Conservation (phyloP, 495 filamentous ascomycete species). For the Thermothielavioides terrestris region DNA sequence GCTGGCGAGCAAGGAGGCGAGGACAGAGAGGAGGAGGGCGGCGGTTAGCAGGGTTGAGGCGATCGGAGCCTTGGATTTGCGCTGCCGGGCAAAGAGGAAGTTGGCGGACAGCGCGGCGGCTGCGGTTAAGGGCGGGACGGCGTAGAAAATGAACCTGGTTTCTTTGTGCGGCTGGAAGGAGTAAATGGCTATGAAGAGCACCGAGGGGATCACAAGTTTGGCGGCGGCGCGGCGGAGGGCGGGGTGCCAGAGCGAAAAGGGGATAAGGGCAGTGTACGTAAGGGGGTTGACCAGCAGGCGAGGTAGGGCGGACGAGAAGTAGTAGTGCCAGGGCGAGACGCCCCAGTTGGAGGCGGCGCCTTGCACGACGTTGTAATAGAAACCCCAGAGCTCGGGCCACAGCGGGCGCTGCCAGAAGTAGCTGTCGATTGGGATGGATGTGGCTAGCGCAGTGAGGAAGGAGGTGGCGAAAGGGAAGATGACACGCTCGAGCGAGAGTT, state of each 20-base stretch:
- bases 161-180: slow-evolving; percentile 90
- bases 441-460: slow-evolving; percentile 48
- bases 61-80: slow-evolving; percentile 46
- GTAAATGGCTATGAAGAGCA: slow-evolving; percentile 71
- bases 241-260: slow-evolving; percentile 50
- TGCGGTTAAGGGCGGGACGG: slow-evolving; percentile 71
- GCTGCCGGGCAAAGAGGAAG: slow-evolving; percentile 61
- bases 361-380: slow-evolving; percentile 84
- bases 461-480: slow-evolving; percentile 62
- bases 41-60: slow-evolving; percentile 53
- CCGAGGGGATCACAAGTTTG: slow-evolving; percentile 53
- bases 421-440: slow-evolving; percentile 70
- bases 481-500: slow-evolving; percentile 50
- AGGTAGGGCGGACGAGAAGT: slow-evolving; percentile 72
- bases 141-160: slow-evolving; percentile 89
- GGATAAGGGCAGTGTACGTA: slow-evolving; percentile 52
- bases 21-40: slow-evolving; percentile 46
- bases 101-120: slow-evolving; percentile 64
- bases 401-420: slow-evolving; percentile 85
- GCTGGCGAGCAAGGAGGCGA: slow-evolving; percentile 50
- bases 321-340: slow-evolving; percentile 72
- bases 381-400: slow-evolving; percentile 87
- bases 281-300: slow-evolving; percentile 77
- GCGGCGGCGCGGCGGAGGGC: slow-evolving; percentile 32
- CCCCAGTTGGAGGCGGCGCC: slow-evolving; percentile 78